A percentile compares a stretch with the other conserved stretches of the same genome.
phyloP scores from a whole-genome alignment of 768 basidiomycete genomes.

The Tylopilus vinaceipallidus region DNA sequence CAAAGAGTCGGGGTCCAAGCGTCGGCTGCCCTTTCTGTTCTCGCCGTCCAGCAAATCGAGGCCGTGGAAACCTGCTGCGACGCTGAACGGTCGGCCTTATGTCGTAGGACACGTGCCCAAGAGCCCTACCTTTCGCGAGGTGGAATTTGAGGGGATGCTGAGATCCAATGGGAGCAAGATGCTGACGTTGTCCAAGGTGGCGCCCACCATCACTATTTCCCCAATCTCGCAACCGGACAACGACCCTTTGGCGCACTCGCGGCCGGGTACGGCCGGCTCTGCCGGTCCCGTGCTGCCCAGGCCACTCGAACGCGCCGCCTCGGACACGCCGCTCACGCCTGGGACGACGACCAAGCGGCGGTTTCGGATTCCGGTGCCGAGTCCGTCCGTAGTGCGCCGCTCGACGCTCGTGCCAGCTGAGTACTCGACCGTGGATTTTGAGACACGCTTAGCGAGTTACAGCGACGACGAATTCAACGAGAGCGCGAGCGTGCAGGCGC shows the following conservation, averaged over 20 bases:
- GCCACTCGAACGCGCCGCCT: slow-evolving; percentile 25
- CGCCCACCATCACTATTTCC: slow-evolving; percentile 25
- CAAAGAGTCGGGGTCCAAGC: slow-evolving; percentile 48
- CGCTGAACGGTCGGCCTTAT: slow-evolving; percentile 77
- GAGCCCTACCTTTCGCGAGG: slow-evolving; percentile 55
- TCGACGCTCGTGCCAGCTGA: slow-evolving; percentile 63
- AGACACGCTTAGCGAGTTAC: slow-evolving; percentile 72
- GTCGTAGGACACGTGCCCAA: slow-evolving; percentile 57
- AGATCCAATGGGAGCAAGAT: slow-evolving; percentile 51
- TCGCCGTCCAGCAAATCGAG: slow-evolving; percentile 44
- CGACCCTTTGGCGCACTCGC: slow-evolving; percentile 27
- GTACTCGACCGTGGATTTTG: slow-evolving; percentile 80
- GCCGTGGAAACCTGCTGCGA: slow-evolving; percentile 81
- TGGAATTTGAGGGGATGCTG: slow-evolving; percentile 78
- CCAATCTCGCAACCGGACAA: slow-evolving; percentile 29
- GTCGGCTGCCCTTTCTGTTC: slow-evolving; percentile 72
- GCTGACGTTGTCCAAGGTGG: slow-evolving; percentile 29
- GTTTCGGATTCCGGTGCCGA: slow-evolving; percentile 62
- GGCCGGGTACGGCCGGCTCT: slow-evolving; percentile 24
- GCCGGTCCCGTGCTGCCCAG: slow-evolving; percentile 14
- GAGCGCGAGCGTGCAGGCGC: slow-evolving; percentile 38
- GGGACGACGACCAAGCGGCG: slow-evolving; percentile 38
- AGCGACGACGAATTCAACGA: slow-evolving; percentile 46
- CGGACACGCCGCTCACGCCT: slow-evolving; percentile 30
- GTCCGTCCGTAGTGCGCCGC: slow-evolving; percentile 49